A percentile compares a stretch with the other conserved stretches of the same genome.
Evolutionary conservation across 1,284 basidiomycete genomes (phyloP).

Genomic region (Cerrena zonata): DNA sequence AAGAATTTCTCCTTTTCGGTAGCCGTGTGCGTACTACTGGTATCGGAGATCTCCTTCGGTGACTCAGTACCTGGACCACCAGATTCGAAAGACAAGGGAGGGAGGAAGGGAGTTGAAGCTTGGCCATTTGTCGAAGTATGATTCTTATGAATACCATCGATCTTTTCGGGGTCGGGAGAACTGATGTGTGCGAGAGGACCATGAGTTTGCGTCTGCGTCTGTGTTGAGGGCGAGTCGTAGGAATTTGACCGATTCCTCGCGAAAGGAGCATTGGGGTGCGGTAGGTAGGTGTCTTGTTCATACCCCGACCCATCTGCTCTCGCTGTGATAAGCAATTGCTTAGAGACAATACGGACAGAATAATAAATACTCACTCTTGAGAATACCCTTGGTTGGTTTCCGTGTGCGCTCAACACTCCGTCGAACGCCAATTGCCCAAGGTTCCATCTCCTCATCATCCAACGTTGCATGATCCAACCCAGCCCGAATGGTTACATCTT

Average conservation of each 20-base stretch:
- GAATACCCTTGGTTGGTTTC: slow-evolving; percentile 76
- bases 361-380: slow-evolving; percentile 67
- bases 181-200: slow-evolving; percentile 76
- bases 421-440: slow-evolving; percentile 68
- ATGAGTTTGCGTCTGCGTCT: slow-evolving; percentile 44
- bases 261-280: slow-evolving; percentile 37
- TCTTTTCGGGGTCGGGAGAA: slow-evolving; percentile 75
- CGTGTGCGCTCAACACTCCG: slow-evolving; percentile 60
- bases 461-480: slow-evolving; percentile 40
- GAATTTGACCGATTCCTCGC: slow-evolving; percentile 71
- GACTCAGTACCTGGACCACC: slow-evolving; percentile 20
- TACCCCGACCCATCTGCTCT: slow-evolving; percentile 56
- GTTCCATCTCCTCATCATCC: slow-evolving; percentile 56
- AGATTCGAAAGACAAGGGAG: slow-evolving; percentile 57
- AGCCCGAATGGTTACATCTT: slow-evolving; percentile 71
- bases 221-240: slow-evolving; percentile 57
- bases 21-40: slow-evolving; percentile 19
- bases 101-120: slow-evolving; percentile 36
- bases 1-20: slow-evolving; percentile 45
- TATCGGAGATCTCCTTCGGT: slow-evolving; percentile 32
- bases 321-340: slow-evolving; percentile 21
- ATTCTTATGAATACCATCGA: slow-evolving; percentile 76
- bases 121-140: slow-evolving; percentile 36
- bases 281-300: slow-evolving; percentile 52
- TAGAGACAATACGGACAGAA: slow-evolving; percentile 12